phyloP scores from a whole-genome alignment of 306 rosid genomes.

The Citrullus amarus region DNA sequence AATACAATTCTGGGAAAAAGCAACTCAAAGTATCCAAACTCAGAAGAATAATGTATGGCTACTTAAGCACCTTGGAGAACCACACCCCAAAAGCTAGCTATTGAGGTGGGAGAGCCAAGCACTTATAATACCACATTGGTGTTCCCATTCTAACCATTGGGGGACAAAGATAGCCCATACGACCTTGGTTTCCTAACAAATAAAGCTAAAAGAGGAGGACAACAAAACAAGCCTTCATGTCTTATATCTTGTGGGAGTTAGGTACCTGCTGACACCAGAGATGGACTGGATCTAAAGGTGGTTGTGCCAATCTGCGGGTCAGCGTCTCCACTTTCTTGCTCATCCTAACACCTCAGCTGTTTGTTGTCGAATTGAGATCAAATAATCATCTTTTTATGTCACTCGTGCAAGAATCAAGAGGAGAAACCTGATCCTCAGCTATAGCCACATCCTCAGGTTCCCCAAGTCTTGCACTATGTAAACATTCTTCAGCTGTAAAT shows the following conservation, averaged over 20 bases:
- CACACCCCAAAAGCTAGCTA: no score
- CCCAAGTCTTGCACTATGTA: constrained; percentile 15
- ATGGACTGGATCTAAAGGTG: constrained; percentile 18
- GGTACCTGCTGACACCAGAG: constrained; percentile 26
- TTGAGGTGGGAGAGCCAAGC: no score
- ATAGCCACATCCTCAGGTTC: constrained; percentile 17
- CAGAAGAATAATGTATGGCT: background rate
- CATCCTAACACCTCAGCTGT: constrained; percentile 27
- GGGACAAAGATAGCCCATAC: no score
- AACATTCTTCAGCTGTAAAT: constrained; percentile 12
- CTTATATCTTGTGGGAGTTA: background rate
- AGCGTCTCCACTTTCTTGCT: constrained; percentile 22
- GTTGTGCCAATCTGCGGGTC: constrained; percentile 16
- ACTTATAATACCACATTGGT: no score
- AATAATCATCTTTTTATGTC: constrained; percentile 15
- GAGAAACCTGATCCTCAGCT: constrained; percentile 21
- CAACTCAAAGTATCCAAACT: background rate
- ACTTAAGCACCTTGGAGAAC: no score
- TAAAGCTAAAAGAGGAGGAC: background rate
- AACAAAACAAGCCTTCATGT: background rate
- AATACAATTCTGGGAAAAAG: background rate
- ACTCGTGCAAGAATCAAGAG: constrained; percentile 14
- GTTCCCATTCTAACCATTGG: no score
- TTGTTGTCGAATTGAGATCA: constrained; percentile 9
- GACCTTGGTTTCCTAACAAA: no score